A percentile compares a stretch with the other conserved stretches of the same genome.
Evolutionary conservation across 176 grass and related monocot species (phyloP).

Genomic region (Phoenix dactylifera): DNA sequence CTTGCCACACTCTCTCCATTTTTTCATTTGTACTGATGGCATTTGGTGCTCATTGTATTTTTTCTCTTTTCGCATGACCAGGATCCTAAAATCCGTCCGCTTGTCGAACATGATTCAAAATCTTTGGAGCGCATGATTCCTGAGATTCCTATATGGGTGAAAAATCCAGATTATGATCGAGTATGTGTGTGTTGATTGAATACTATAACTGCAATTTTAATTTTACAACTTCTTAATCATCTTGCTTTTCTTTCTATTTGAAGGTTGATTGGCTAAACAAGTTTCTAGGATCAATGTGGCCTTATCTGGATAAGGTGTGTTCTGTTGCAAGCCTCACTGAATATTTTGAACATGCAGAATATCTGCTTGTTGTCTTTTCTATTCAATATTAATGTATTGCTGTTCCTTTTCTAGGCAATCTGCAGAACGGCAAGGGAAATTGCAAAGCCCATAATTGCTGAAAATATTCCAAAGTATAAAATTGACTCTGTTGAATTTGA

Average conservation of each 20-base stretch:
- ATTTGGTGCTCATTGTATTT: background rate
- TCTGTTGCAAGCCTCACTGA: background rate
- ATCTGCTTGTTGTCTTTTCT: slow-evolving; percentile 4
- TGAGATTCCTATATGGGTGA: slow-evolving; percentile 96
- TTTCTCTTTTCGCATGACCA: slow-evolving; percentile 15
- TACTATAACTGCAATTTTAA: background rate
- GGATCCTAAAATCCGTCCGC: slow-evolving; percentile 53
- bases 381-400: slow-evolving; percentile 14
- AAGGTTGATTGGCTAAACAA: slow-evolving; percentile 98
- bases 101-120: slow-evolving; percentile 68
- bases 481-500: slow-evolving; percentile 86
- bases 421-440: slow-evolving; percentile 77
- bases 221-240: background rate
- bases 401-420: slow-evolving; percentile 49
- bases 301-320: slow-evolving; percentile 84
- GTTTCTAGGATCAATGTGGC: slow-evolving; percentile 87
- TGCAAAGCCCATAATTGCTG: slow-evolving; percentile 81
- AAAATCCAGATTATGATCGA: slow-evolving; percentile 93
- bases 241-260: slow-evolving; percentile 16
- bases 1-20: background rate
- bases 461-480: slow-evolving; percentile 74
- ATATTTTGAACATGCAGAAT: background rate
- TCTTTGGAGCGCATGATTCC: slow-evolving; percentile 73
- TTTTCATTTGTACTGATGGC: slow-evolving; percentile 5
- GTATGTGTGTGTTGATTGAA: slow-evolving; percentile 29